Evolutionary conservation across 257 asterid species (phyloP).

Genomic region (Penstemon newberryi): DNA sequence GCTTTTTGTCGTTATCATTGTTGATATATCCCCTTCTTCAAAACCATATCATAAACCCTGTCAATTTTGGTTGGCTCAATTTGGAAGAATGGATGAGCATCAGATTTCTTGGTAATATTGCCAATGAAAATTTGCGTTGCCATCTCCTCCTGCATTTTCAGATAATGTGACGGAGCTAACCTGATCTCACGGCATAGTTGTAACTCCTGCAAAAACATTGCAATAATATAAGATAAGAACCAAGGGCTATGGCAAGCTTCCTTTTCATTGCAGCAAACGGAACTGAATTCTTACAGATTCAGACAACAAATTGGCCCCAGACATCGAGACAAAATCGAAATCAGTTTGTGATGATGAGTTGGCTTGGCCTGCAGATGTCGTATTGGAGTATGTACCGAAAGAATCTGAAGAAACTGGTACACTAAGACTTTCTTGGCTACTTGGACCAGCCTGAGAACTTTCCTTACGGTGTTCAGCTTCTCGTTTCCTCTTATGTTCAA

Average conservation of each 20-base stretch:
- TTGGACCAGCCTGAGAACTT: slow-evolving; percentile 55
- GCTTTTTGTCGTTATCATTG: slow-evolving; percentile 23
- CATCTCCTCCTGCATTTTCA: slow-evolving; percentile 65
- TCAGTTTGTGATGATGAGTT: slow-evolving; percentile 39
- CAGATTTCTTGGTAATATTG: slow-evolving; percentile 67
- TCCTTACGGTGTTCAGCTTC: slow-evolving; percentile 53
- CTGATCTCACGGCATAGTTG: slow-evolving; percentile 72
- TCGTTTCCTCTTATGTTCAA: slow-evolving; percentile 53
- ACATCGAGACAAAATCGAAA: slow-evolving; percentile 39
- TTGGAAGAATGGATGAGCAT: slow-evolving; percentile 66
- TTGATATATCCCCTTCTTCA: slow-evolving; percentile 62
- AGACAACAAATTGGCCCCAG: slow-evolving; percentile 57
- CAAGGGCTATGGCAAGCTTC: slow-evolving; percentile 13
- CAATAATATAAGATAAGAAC: slow-evolving; percentile 8
- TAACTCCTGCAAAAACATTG: slow-evolving; percentile 61
- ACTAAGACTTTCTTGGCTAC: slow-evolving; percentile 49
- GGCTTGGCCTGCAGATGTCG: slow-evolving; percentile 46
- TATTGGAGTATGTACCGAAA: slow-evolving; percentile 48
- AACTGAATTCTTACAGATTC: slow-evolving; percentile 57
- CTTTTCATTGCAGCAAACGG: neutral
- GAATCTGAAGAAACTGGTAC: slow-evolving; percentile 58
- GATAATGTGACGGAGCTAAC: slow-evolving; percentile 62
- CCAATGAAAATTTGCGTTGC: slow-evolving; percentile 56
- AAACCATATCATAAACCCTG: slow-evolving; percentile 70
- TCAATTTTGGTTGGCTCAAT: slow-evolving; percentile 68